Percentiles rank a stretch among this genome's conserved stretches.
Conservation (phyloP, 2,329 filamentous ascomycete species). For the Plenodomus tracheiphilus region DNA sequence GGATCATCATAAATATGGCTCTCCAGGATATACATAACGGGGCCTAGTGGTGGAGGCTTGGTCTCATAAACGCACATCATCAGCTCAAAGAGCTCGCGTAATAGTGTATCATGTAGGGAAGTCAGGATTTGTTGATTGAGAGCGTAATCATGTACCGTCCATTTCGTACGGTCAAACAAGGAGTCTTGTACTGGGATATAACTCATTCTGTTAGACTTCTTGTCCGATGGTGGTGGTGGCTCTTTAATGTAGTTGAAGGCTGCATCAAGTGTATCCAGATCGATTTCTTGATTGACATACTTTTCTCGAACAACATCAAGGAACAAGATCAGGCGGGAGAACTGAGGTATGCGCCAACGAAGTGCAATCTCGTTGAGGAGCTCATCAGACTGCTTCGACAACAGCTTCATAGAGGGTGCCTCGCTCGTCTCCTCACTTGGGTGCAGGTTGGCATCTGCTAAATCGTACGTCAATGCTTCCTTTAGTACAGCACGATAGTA, state of each 20-base stretch:
- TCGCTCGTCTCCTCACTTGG: conserved; percentile 54
- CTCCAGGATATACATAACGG: conserved; percentile 78
- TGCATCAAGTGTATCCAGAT: conserved; percentile 77
- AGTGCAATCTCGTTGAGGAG: conserved; percentile 82
- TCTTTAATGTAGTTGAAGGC: conserved; percentile 83
- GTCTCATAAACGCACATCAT: conserved; percentile 85
- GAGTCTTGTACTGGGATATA: conserved; percentile 35
- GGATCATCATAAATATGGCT: conserved; percentile 80
- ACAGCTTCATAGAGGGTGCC: conserved; percentile 54
- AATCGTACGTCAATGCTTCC: conserved; percentile 69
- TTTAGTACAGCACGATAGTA: conserved; percentile 83
- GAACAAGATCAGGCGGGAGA: conserved; percentile 76
- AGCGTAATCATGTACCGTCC: conserved; percentile 54
- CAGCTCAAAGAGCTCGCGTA: conserved; percentile 86
- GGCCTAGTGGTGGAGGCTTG: conserved; percentile 81
- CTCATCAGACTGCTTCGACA: conserved; percentile 78
- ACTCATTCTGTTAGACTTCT: conserved; percentile 60
- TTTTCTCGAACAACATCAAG: conserved; percentile 84
- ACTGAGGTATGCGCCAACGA: conserved; percentile 87
- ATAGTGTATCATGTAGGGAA: conserved; percentile 75
- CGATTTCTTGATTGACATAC: conserved; percentile 80
- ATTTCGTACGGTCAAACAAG: conserved; percentile 54
- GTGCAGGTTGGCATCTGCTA: conserved; percentile 59
- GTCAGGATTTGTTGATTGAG: conserved; percentile 75
- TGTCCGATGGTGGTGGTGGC: conserved; percentile 65